Evolutionary conservation across 2,329 filamentous ascomycete genomes (phyloP).

Genomic region (Hymenoscyphus salicellus): DNA sequence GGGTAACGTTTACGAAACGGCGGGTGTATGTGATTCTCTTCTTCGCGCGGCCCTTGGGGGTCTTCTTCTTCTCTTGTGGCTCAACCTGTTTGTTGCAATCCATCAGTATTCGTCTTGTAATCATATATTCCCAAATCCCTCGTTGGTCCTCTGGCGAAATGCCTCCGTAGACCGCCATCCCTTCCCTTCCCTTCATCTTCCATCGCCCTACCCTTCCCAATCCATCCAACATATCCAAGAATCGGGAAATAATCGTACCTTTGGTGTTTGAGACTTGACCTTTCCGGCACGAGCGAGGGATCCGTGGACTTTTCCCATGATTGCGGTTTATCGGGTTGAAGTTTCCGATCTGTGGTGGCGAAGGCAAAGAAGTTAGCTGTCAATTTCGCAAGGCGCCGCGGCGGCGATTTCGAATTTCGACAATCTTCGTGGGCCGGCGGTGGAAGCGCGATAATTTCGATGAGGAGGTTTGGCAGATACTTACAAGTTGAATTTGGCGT

Average conservation of each 20-base stretch:
- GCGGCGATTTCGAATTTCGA: neutral
- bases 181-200: slow-evolving; percentile 7
- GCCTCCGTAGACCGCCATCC: neutral
- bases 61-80: slow-evolving; percentile 93
- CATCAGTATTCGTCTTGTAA: slow-evolving; percentile 26
- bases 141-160: neutral
- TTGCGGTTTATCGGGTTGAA: slow-evolving; percentile 44
- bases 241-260: slow-evolving; percentile 57
- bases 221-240: slow-evolving; percentile 9
- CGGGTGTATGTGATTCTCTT: slow-evolving; percentile 96
- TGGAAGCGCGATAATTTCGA: neutral
- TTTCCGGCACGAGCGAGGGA: slow-evolving; percentile 94
- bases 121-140: slow-evolving; percentile 5
- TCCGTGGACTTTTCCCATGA: slow-evolving; percentile 91
- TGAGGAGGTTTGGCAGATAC: slow-evolving; percentile 9
- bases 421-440: neutral
- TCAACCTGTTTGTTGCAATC: slow-evolving; percentile 62
- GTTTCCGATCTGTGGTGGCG: slow-evolving; percentile 32
- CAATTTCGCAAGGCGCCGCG: slow-evolving; percentile 6
- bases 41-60: slow-evolving; percentile 93
- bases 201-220: slow-evolving; percentile 5
- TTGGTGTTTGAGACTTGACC: slow-evolving; percentile 95
- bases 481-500: slow-evolving; percentile 21
- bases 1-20: slow-evolving; percentile 96
- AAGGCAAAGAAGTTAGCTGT: slow-evolving; percentile 21